phyloP scores from a whole-genome alignment of 1,284 basidiomycete genomes.

The Irpex sp. region DNA sequence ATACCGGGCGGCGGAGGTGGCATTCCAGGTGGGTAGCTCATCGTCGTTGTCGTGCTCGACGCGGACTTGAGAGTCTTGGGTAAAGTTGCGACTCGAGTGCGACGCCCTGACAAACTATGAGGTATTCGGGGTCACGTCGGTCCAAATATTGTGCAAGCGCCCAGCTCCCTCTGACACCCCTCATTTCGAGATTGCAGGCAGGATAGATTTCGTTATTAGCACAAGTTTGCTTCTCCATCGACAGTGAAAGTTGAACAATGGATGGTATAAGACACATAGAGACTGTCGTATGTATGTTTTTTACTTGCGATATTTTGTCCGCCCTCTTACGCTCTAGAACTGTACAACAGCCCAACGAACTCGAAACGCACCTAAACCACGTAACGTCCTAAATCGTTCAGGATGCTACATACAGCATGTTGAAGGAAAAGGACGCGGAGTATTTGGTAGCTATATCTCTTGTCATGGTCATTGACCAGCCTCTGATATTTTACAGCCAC shows the following conservation, averaged over 20 bases:
- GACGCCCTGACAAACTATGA: slow-evolving; percentile 6
- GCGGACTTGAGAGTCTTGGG: slow-evolving; percentile 10
- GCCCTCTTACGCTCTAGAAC: not conserved
- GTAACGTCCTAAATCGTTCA: slow-evolving; percentile 32
- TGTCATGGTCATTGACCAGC: not conserved
- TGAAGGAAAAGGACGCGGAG: slow-evolving; percentile 55
- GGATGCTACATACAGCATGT: slow-evolving; percentile 33
- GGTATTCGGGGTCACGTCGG: slow-evolving; percentile 3
- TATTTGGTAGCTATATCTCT: slow-evolving; percentile 47
- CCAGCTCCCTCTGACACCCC: not conserved
- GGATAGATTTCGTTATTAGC: too few relatives aligned
- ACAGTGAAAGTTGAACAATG: too few relatives aligned
- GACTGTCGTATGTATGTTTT: not conserved
- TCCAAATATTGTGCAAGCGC: not conserved
- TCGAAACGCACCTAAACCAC: slow-evolving; percentile 9
- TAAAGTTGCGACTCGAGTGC: slow-evolving; percentile 4
- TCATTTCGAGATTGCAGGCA: not conserved
- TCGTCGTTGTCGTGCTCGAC: slow-evolving; percentile 22
- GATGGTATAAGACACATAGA: not conserved
- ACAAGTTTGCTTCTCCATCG: too few relatives aligned
- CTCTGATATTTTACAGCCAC: slow-evolving; percentile 41
- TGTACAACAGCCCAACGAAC: not conserved
- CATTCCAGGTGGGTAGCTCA: slow-evolving; percentile 31
- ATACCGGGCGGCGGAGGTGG: slow-evolving; percentile 49
- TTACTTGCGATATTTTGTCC: not conserved